Base-by-base conservation (phyloP, 2,329 filamentous ascomycete species). In the Penicillium concentricum region DNA sequence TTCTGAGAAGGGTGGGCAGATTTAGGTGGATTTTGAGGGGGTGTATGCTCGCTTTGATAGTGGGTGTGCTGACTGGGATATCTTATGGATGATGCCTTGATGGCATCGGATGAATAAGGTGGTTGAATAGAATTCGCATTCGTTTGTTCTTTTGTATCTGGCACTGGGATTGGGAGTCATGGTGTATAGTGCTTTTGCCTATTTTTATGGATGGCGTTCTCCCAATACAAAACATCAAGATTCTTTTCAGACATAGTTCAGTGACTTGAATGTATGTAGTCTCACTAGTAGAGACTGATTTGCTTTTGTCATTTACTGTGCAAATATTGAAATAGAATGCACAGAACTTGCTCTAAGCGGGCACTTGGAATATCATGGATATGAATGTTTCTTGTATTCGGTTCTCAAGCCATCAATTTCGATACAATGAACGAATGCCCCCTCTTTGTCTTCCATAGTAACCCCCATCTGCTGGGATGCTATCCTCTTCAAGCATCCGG, bases 1-100 rank as follows among this genome's bases (percentile, higher is more conserved):
- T 61, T 58, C 35, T 42, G 64, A 70, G 58, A 66, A 67, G 55
- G 60, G 37, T 16, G 46, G 48, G 30, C 43, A 50, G 34, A 44
- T 51, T 42, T 58, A 42, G 51, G 6, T n/a, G 16, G 39, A 24
- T 24, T 18, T 38, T 18, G 16, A n/a, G 15, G 26, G 1, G 8
- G 24, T 49, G 13, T 3, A 30, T 28, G 34, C 8, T 41, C 12
- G 32, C 39, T 51, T 56, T 46, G 53, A 39, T 45, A 35, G 54
- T 41, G 13, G 32, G 41, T 10, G 52, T 22, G 28, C 2, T 18
- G 12, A 5, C 24, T 26, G 8, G 13, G 6, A 20, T 32, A n/a
- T n/a, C n/a, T n/a, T 5, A n/a, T 20, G 34, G 13, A 26, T 26
- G 26, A 26, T 54, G 28, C 30, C 47, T 20, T 42, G 45, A 51